Base-by-base conservation (phyloP, 2,329 filamentous ascomycete species). In the Paecilomyces sp. region DNA sequence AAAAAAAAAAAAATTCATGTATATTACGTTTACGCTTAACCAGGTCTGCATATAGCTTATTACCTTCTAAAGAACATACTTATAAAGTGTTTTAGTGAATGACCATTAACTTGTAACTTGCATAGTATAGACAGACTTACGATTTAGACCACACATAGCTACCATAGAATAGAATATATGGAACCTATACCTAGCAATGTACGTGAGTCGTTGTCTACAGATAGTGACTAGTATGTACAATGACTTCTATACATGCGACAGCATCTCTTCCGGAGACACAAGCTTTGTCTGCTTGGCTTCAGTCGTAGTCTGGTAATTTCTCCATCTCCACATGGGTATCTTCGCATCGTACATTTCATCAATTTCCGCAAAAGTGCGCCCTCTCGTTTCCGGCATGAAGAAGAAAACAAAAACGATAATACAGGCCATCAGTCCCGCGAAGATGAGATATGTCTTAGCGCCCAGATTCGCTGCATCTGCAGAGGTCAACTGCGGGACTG, bases 281-380 rank as follows among this genome's bases (percentile, higher is more conserved):
- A 58, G 25, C 11, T n/a, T 36, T 30, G 56, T 57, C 52, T 57
- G 55, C 34, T 59, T 68, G 30, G 61, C 61, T 33, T 67, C 62
- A 8, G 57, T 50, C n/a, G 65, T 67, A 41, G 66, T 68, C 56
- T 64, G 58, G 62, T 73, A 73, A 3, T 62, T 64, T 15, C 68
- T 65, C 72, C 72, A 73, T 54, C 66, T 70, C 68, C 69, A 67
- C 57, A 68, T 69, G 1, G 71, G 70, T 34, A 74, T 62, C 9
- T 65, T 65, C 2, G 66, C 67, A 54, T 67, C 67, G 41, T 72
- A 74, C 65, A 75, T 72, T 60, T 74, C 70, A 62, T 74, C 70
- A 18, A 72, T 70, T 56, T 72, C 70, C 1, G 65, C 65, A 60
- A 71, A 72, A n/a, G 65, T 72, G 9, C 70, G 67, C 6, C 67